Percentiles rank a stretch among this genome's conserved stretches.
Conservation (phyloP, 2,329 filamentous ascomycete genomes). For the Orbilia ellipsospora region DNA sequence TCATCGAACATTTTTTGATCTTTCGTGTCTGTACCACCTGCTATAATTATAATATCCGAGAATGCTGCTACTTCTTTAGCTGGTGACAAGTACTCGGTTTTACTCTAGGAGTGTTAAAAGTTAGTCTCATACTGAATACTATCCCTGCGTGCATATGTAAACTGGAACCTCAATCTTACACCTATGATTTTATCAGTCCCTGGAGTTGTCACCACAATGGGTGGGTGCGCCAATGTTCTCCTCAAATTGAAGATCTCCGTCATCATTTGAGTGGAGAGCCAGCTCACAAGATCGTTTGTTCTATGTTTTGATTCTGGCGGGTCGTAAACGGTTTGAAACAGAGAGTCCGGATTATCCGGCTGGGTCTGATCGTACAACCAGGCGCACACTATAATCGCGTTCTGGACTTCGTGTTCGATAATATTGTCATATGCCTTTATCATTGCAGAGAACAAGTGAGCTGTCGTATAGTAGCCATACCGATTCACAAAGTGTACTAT, state of each 20-base stretch:
- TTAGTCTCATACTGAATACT: background rate
- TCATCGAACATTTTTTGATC: slow-evolving; percentile 21
- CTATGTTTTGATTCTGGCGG: background rate
- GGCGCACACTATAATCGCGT: slow-evolving; percentile 5
- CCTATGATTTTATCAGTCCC: slow-evolving; percentile 19
- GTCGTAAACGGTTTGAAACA: slow-evolving; percentile 17
- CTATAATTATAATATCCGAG: background rate
- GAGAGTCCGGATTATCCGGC: background rate
- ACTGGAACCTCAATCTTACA: background rate
- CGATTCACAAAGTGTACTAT: slow-evolving; percentile 16
- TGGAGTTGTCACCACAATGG: slow-evolving; percentile 2
- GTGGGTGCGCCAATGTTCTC: background rate
- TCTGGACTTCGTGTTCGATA: background rate
- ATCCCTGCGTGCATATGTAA: too few species aligned
- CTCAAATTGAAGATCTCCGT: background rate
- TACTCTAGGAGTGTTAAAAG: slow-evolving; percentile 1
- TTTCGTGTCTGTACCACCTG: background rate
- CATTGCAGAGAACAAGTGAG: slow-evolving; percentile 27
- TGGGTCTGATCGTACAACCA: slow-evolving; percentile 26
- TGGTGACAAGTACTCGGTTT: slow-evolving; percentile 8
- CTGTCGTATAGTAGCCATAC: slow-evolving; percentile 20
- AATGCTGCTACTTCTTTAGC: background rate
- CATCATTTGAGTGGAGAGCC: background rate
- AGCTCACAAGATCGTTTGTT: slow-evolving; percentile 10
- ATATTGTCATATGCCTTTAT: slow-evolving; percentile 12